These are phyloP conservation scores for Pinus taeda DNA, from an alignment of 75 land plant species.

Conservation along the genomic window DNA sequence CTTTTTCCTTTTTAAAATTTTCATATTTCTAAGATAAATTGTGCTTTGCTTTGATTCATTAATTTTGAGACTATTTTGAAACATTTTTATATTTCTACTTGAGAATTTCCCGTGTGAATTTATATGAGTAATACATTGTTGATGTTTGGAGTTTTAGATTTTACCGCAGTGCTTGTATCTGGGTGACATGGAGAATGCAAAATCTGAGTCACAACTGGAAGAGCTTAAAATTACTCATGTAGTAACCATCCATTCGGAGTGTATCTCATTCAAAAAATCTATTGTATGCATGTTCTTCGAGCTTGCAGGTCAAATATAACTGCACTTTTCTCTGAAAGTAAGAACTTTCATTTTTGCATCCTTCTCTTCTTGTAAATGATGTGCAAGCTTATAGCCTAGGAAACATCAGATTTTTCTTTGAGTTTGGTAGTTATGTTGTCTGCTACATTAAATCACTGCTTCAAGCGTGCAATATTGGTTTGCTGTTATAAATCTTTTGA, in stretches of 20 bases:
- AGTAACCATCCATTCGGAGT: conserved; percentile 36
- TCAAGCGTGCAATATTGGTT: neutral
- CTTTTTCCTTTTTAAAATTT: neutral
- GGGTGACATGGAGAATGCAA: conserved; percentile 30
- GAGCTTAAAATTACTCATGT: conserved; percentile 29
- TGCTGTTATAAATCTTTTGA: neutral
- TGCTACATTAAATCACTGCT: neutral
- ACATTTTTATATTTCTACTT: neutral
- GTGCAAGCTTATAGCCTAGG: neutral
- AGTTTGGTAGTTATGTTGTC: neutral
- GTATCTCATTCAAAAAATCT: conserved; percentile 9
- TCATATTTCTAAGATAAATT: neutral
- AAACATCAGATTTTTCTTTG: neutral
- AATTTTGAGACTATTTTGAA: neutral
- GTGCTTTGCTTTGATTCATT: neutral
- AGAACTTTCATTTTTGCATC: neutral
- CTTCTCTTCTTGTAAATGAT: conserved; percentile 3
- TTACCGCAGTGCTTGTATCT: conserved; percentile 29
- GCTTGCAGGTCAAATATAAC: conserved; percentile 22
- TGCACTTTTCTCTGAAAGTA: conserved; percentile 11
- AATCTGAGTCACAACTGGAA: conserved; percentile 8
- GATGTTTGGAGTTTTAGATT: conserved; percentile 11
- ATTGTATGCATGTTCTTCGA: conserved; percentile 20
- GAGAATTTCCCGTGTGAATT: neutral
- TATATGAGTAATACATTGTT: neutral